A percentile compares a stretch with the other conserved stretches of the same genome.
phyloP scores from a whole-genome alignment of 306 rosid species.

The Ammopiptanthus mongolicus region DNA sequence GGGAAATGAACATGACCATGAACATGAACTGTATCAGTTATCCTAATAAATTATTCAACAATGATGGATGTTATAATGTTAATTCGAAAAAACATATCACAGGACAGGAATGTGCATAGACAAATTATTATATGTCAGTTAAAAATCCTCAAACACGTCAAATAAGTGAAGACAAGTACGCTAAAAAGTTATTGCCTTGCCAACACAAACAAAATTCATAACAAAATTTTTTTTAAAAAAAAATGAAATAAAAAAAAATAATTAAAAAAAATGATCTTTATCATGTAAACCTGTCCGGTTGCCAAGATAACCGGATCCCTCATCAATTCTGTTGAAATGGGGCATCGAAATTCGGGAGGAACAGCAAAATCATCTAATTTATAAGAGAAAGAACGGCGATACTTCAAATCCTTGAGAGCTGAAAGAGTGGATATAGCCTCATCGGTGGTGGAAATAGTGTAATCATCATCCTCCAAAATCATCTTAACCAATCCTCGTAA shows the following conservation, averaged over 20 bases:
- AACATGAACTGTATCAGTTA: not conserved
- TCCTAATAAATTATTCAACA: not conserved
- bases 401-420: conserved; percentile 41
- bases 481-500: conserved; percentile 36
- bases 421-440: conserved; percentile 50
- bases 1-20: not conserved
- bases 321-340: conserved; percentile 74
- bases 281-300: conserved; percentile 58
- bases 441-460: conserved; percentile 18
- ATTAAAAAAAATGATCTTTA: not conserved
- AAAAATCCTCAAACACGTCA: not conserved
- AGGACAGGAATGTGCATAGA: not conserved
- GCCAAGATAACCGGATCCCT: conserved; percentile 69
- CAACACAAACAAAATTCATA: not conserved
- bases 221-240: not conserved
- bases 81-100: not conserved
- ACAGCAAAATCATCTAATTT: conserved; percentile 20
- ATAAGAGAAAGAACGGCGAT: not conserved
- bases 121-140: not conserved
- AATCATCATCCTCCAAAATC: conserved; percentile 50
- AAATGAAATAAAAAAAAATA: no score
- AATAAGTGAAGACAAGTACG: not conserved
- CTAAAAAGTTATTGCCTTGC: not conserved
- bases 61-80: not conserved
- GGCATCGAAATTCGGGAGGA: conserved; percentile 65